Evolutionary conservation across 176 grass and related monocot species (phyloP).

Genomic region (Calamus simplicifolius): DNA sequence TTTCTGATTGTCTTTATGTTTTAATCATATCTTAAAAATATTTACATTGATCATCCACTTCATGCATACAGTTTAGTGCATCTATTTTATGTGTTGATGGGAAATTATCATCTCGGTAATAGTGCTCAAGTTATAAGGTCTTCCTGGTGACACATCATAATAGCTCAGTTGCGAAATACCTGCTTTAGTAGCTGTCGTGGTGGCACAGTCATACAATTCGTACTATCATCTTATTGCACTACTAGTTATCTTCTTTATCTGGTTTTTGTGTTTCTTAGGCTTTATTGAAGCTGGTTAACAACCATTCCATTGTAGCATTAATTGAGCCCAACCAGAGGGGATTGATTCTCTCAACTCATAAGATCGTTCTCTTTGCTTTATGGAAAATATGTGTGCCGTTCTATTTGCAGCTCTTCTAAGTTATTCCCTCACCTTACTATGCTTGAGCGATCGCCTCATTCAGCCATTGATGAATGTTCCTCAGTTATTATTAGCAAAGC

Average conservation of each 20-base stretch:
- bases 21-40: too few species aligned
- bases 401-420: slow-evolving; percentile 61
- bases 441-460: slow-evolving; percentile 60
- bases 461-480: slow-evolving; percentile 50
- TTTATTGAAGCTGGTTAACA: slow-evolving; percentile 61
- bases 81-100: too few species aligned
- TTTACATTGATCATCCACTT: too few species aligned
- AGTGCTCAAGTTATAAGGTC: too few species aligned
- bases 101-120: too few species aligned
- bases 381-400: slow-evolving; percentile 75
- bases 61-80: too few species aligned
- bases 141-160: too few species aligned
- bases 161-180: too few species aligned
- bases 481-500: slow-evolving; percentile 44
- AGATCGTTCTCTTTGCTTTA: slow-evolving; percentile 79
- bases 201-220: too few species aligned
- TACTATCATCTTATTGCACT: not conserved
- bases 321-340: slow-evolving; percentile 72
- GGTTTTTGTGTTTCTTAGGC: slow-evolving; percentile 32
- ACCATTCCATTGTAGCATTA: slow-evolving; percentile 50
- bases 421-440: slow-evolving; percentile 53
- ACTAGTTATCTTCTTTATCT: not conserved
- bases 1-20: too few species aligned
- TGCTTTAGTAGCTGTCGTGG: not conserved
- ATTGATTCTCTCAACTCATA: slow-evolving; percentile 57